phyloP scores from a whole-genome alignment of 495 filamentous ascomycete species.

The Sordaria brevicollis region DNA sequence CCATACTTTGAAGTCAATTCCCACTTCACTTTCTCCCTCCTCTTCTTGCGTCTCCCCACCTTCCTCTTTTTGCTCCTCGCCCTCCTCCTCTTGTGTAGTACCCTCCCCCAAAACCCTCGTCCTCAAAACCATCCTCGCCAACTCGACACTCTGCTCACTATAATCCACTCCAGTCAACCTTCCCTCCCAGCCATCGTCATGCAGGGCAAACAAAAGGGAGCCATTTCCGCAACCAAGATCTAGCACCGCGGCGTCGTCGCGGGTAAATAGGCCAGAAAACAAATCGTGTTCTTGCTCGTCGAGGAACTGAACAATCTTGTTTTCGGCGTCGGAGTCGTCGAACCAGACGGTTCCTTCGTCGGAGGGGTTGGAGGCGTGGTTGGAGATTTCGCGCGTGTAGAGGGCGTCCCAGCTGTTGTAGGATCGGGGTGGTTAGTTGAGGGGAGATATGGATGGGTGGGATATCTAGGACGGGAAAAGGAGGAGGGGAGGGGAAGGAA shows the following conservation, averaged over 20 bases:
- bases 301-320: constrained; percentile 49
- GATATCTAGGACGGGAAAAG: neutral
- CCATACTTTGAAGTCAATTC: constrained; percentile 58
- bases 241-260: constrained; percentile 39
- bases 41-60: neutral
- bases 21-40: neutral
- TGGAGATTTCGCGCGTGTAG: constrained; percentile 51
- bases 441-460: neutral
- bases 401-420: constrained; percentile 54
- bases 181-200: constrained; percentile 47
- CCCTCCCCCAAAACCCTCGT: constrained; percentile 19
- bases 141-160: constrained; percentile 55
- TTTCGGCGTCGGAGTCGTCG: constrained; percentile 58
- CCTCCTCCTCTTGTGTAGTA: constrained; percentile 8
- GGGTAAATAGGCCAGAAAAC: constrained; percentile 2
- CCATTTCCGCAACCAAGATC: constrained; percentile 88
- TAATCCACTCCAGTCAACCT: constrained; percentile 83
- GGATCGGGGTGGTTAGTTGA: neutral
- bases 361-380: constrained; percentile 47
- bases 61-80: neutral
- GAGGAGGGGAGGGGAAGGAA: neutral
- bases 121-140: constrained; percentile 46
- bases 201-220: constrained; percentile 67
- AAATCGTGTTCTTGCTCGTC: constrained; percentile 20
- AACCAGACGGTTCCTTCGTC: constrained; percentile 71